These are phyloP conservation scores for Stagonosporopsis cucurbitacearum DNA, from an alignment of 2,329 filamentous ascomycete genomes.

Conservation along the genomic window DNA sequence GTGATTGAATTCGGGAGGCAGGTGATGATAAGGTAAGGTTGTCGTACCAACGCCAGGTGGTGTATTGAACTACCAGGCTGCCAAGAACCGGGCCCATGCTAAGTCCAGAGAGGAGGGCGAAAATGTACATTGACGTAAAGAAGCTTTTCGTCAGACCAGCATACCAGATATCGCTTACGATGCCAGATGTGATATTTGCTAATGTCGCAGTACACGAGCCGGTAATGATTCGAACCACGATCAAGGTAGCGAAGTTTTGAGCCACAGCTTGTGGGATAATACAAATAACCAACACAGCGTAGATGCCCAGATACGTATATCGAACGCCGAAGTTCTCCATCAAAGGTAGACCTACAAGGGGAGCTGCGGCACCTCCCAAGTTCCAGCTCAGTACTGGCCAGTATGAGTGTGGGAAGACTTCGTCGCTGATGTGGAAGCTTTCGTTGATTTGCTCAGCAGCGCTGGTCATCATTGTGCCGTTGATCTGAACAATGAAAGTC, in stretches of 20 bases:
- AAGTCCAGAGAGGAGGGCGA: conserved; percentile 53
- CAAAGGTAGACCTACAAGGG: conserved; percentile 51
- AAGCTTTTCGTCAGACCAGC: conserved; percentile 50
- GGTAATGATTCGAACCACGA: conserved; percentile 54
- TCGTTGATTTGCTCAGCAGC: conserved; percentile 46
- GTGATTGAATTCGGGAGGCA: neutral
- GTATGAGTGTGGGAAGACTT: conserved; percentile 50
- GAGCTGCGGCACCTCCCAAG: conserved; percentile 51
- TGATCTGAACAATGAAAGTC: conserved; percentile 43
- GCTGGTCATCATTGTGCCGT: conserved; percentile 43
- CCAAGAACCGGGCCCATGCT: conserved; percentile 56
- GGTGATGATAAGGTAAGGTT: neutral
- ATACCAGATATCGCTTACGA: conserved; percentile 48
- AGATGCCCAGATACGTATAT: conserved; percentile 52
- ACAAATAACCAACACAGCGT: conserved; percentile 51
- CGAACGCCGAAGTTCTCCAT: conserved; percentile 55
- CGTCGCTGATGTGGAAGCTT: conserved; percentile 50
- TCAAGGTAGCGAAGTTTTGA: conserved; percentile 54
- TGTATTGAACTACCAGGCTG: conserved; percentile 47
- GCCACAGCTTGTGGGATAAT: conserved; percentile 53
- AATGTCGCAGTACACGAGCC: conserved; percentile 53
- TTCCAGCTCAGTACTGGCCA: conserved; percentile 53
- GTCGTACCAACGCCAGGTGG: conserved; percentile 52
- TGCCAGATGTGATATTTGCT: conserved; percentile 49
- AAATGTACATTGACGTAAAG: conserved; percentile 54